Evolutionary conservation across 306 rosid species (phyloP).

Genomic region (Gastrolobium villosum): DNA sequence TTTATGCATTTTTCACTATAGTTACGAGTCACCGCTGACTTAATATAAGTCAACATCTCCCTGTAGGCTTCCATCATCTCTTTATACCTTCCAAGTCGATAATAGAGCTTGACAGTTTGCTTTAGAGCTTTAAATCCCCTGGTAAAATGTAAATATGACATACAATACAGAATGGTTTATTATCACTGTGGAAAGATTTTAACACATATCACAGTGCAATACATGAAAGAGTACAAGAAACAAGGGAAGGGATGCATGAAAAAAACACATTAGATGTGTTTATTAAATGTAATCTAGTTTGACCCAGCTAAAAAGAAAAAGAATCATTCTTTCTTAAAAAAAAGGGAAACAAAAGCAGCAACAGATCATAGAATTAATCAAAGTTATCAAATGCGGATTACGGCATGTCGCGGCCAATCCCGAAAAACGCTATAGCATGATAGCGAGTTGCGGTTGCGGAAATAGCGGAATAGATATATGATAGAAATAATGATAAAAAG

Average conservation of each 20-base stretch:
- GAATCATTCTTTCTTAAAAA: neutral
- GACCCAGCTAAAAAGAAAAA: conserved; percentile 37
- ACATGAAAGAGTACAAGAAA: conserved; percentile 22
- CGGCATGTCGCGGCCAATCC: too few species aligned
- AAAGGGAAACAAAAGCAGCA: neutral
- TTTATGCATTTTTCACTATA: conserved; percentile 98
- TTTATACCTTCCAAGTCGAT: conserved; percentile 87
- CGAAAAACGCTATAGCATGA: too few species aligned
- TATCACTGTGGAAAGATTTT: conserved; percentile 19
- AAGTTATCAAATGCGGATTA: too few species aligned
- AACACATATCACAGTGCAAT: conserved; percentile 11
- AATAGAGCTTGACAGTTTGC: conserved; percentile 96
- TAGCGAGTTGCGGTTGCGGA: too few species aligned
- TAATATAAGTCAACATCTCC: conserved; percentile 98
- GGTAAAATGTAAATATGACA: conserved; percentile 39
- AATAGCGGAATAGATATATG: too few species aligned
- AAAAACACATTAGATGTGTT: conserved; percentile 26
- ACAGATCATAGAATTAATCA: conserved; percentile 38
- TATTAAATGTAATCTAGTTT: conserved; percentile 26
- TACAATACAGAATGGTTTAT: conserved; percentile 5
- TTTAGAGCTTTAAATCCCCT: conserved; percentile 99
- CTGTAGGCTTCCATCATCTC: conserved; percentile 98
- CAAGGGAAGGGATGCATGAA: conserved; percentile 17
- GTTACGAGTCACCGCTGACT: conserved; percentile 93
- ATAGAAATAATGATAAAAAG: too few species aligned